Percentiles rank a stretch among this genome's conserved stretches.
phyloP scores from a whole-genome alignment of 305 asterid species.

The Fraxinus greggii region DNA sequence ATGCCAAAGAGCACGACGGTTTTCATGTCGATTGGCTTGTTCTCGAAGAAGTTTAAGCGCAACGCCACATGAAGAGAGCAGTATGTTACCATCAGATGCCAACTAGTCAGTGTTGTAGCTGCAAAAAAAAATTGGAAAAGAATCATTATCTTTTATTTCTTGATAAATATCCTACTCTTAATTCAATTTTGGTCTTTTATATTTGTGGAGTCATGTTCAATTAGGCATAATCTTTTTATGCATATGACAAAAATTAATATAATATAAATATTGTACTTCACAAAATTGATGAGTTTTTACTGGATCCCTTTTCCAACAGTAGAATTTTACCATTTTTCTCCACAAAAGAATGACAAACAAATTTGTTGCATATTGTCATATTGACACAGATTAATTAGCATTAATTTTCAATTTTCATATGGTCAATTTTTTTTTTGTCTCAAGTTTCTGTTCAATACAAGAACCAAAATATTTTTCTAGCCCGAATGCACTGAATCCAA shows the following conservation, averaged over 20 bases:
- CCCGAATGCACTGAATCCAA: neutral
- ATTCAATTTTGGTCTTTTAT: neutral
- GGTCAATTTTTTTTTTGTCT: no score
- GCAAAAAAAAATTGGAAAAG: slow-evolving; percentile 7
- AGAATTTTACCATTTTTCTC: neutral
- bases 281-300: neutral
- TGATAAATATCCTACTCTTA: neutral
- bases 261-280: neutral
- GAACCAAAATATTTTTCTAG: neutral
- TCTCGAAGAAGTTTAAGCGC: slow-evolving; percentile 71
- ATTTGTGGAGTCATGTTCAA: neutral
- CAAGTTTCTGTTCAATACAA: no score
- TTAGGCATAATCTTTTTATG: neutral
- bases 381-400: no score
- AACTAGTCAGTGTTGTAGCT: slow-evolving; percentile 93
- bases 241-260: neutral
- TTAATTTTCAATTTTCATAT: no score
- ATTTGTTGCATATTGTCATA: no score
- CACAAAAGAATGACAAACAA: neutral
- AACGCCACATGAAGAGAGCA: slow-evolving; percentile 78
- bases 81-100: slow-evolving; percentile 93
- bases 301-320: neutral
- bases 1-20: slow-evolving; percentile 65
- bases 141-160: neutral
- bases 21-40: slow-evolving; percentile 69